phyloP scores from a whole-genome alignment of 176 grass and related monocot species.

The Juncus inflexus region DNA sequence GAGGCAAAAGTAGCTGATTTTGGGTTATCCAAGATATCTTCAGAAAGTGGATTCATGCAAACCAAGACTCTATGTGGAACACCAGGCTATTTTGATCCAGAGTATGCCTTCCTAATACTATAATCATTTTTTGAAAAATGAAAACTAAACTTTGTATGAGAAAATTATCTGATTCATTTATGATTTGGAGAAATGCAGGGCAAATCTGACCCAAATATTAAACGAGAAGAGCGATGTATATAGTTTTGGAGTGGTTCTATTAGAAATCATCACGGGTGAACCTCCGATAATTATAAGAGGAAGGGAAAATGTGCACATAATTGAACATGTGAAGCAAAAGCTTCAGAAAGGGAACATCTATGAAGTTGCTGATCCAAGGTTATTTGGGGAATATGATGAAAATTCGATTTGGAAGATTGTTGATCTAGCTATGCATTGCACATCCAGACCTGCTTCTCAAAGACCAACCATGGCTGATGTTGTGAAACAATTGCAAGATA shows the following conservation, averaged over 20 bases:
- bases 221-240: conserved; percentile 31
- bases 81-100: conserved; percentile 37
- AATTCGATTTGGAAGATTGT: conserved; percentile 32
- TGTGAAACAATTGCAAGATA: conserved; percentile 7
- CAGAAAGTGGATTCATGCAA: conserved; percentile 10
- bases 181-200: conserved; percentile 8
- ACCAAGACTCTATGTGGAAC: conserved; percentile 24
- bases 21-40: conserved; percentile 28
- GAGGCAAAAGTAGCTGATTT: conserved; percentile 45
- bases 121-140: not conserved
- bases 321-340: conserved; percentile 11
- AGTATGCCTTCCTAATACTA: conserved; percentile 26
- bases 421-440: conserved; percentile 28
- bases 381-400: conserved; percentile 16
- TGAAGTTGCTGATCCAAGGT: conserved; percentile 18
- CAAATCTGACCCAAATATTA: not conserved
- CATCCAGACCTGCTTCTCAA: not conserved
- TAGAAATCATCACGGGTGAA: conserved; percentile 21
- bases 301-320: conserved; percentile 15
- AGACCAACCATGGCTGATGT: conserved; percentile 26
- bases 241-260: conserved; percentile 15
- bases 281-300: not conserved
- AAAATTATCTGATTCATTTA: not conserved
- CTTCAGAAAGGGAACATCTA: conserved; percentile 16
- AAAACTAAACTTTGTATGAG: not conserved